These are phyloP conservation scores for Helianthus annuus DNA, from an alignment of 129 eudicot genomes.

Conservation along the genomic window DNA sequence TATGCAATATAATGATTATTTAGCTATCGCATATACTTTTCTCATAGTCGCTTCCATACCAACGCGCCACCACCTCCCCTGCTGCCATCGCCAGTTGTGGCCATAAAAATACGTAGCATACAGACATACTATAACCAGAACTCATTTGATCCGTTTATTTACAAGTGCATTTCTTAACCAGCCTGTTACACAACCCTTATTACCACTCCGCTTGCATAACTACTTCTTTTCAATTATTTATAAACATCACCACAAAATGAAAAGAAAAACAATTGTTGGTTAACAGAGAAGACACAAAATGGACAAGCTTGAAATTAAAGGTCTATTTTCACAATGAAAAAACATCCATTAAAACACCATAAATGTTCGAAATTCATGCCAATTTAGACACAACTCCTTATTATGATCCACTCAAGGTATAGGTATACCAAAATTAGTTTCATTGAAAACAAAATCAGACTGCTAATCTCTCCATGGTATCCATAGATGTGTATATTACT, in stretches of 20 bases:
- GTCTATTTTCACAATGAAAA: background rate
- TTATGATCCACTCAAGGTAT: conserved; percentile 38
- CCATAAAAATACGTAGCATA: too few relatives aligned
- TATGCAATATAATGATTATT: too few relatives aligned
- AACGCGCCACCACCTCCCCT: too few relatives aligned
- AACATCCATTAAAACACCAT: conserved; percentile 24
- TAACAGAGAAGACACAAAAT: background rate
- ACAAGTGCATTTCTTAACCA: too few relatives aligned
- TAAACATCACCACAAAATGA: background rate
- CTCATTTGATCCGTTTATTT: too few relatives aligned
- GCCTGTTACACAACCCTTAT: too few relatives aligned
- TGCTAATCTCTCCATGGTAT: background rate
- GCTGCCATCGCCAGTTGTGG: too few relatives aligned
- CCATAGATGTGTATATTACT: conserved; percentile 36
- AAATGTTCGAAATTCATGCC: conserved; percentile 24
- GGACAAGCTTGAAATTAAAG: background rate
- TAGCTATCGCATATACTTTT: too few relatives aligned
- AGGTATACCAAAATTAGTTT: conserved; percentile 32
- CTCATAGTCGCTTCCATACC: too few relatives aligned
- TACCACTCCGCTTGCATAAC: too few relatives aligned
- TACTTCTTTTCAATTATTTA: background rate
- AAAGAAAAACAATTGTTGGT: background rate
- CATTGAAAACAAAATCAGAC: conserved; percentile 22
- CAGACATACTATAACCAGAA: too few relatives aligned
- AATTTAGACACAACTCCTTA: conserved; percentile 43